These are phyloP conservation scores for Pseudogymnoascus sp. DNA, from an alignment of 2,329 filamentous ascomycete species.

Conservation along the genomic window DNA sequence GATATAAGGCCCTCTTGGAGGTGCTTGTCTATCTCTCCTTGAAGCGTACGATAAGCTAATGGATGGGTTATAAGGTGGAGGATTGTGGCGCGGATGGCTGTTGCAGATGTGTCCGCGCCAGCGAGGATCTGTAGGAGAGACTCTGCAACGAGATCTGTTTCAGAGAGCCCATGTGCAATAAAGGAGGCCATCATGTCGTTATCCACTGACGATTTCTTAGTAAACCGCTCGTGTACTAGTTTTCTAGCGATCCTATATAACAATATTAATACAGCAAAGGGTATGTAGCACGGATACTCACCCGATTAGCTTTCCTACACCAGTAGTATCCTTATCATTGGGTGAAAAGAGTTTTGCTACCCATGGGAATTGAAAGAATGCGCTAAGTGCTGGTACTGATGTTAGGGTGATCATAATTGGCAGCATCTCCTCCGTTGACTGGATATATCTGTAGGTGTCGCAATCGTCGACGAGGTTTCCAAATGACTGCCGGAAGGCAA, in stretches of 20 bases:
- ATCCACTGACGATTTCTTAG: conserved; percentile 36
- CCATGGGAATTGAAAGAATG: conserved; percentile 37
- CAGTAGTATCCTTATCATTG: conserved; percentile 34
- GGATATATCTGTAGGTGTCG: conserved; percentile 45
- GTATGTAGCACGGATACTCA: conserved; percentile 29
- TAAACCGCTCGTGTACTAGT: conserved; percentile 42
- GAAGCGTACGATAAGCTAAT: conserved; percentile 40
- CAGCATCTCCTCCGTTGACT: conserved; percentile 37
- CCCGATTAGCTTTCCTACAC: conserved; percentile 41
- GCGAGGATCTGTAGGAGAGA: conserved; percentile 36
- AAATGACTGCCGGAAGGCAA: conserved; percentile 44
- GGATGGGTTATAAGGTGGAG: conserved; percentile 48
- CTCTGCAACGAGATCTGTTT: conserved; percentile 19
- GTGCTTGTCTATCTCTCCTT: conserved; percentile 40
- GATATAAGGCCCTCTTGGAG: conserved; percentile 35
- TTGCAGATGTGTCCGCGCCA: conserved; percentile 53
- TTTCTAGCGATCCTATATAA: conserved; percentile 38
- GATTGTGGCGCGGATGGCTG: conserved; percentile 46
- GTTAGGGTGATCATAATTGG: conserved; percentile 41
- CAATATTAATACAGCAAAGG: conserved; percentile 29
- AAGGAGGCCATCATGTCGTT: conserved; percentile 50
- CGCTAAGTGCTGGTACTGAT: conserved; percentile 39
- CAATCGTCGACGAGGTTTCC: conserved; percentile 43
- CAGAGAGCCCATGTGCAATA: conserved; percentile 36
- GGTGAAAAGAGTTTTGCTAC: conserved; percentile 34